phyloP scores from a whole-genome alignment of 352 stramenopile species.

The Phytopythium oedochilum region DNA sequence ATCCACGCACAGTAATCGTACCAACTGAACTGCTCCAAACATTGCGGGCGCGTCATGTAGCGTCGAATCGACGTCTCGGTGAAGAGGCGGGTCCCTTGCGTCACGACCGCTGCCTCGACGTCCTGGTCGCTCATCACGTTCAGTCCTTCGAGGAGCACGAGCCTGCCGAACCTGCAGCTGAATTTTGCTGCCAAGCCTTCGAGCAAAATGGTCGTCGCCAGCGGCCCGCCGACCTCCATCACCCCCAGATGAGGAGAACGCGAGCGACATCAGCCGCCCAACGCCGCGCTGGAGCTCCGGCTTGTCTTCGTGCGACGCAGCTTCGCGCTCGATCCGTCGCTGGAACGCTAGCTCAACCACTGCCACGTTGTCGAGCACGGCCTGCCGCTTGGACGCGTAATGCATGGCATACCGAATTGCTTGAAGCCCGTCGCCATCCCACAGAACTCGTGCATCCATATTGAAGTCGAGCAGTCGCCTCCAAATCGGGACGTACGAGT shows the following conservation, averaged over 20 bases:
- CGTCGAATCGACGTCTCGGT: conserved; percentile 10
- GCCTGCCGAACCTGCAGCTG: conserved; percentile 14
- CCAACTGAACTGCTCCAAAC: conserved; percentile 11
- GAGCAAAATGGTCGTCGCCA: conserved; percentile 13
- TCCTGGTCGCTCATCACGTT: conserved; percentile 9
- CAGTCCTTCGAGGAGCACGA: conserved; percentile 12
- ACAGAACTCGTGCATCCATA: no score
- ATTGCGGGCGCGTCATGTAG: conserved; percentile 8
- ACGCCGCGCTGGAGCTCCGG: conserved; percentile 10
- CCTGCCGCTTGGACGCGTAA: no score
- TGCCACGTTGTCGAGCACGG: no score
- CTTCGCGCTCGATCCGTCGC: conserved; percentile 8
- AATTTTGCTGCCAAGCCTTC: conserved; percentile 12
- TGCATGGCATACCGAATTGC: no score
- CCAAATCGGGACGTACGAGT: conserved; percentile 15
- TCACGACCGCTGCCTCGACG: conserved; percentile 12
- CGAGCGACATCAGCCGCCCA: conserved; percentile 12
- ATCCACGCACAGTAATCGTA: conserved; percentile 21
- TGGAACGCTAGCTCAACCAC: conserved; percentile 6
- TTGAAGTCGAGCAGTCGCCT: conserved; percentile 3
- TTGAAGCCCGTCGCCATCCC: no score
- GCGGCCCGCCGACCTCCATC: conserved; percentile 21
- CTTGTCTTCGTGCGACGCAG: neutral
- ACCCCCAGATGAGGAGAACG: conserved; percentile 11
- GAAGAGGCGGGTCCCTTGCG: conserved; percentile 1